A percentile compares a stretch with the other conserved stretches of the same genome.
phyloP scores from a whole-genome alignment of 129 eudicot species.

The Arctium minus region DNA sequence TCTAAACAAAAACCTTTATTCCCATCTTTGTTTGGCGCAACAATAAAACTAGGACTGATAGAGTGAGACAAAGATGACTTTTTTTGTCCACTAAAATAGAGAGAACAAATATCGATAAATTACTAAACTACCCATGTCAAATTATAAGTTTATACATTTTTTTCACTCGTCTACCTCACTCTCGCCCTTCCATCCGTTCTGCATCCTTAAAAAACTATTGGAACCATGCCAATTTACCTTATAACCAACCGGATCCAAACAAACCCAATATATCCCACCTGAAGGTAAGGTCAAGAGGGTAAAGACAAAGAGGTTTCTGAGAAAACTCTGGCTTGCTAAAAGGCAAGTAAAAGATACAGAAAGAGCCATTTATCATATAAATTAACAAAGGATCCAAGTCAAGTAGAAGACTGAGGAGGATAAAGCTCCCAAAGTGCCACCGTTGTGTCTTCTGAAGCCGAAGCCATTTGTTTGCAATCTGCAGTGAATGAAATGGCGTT shows the following conservation, averaged over 20 bases:
- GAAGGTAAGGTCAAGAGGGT: no score
- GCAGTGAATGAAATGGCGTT: conserved; percentile 70
- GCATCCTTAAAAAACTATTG: not conserved
- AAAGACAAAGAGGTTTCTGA: not conserved
- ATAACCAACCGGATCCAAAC: not conserved
- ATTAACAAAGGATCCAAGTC: not conserved
- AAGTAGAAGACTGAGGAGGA: conserved; percentile 47
- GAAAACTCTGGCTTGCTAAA: not conserved
- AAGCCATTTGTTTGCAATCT: conserved; percentile 69
- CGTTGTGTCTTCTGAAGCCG: conserved; percentile 78
- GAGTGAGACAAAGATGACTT: not conserved
- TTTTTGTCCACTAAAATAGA: no score
- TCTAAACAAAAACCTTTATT: not conserved
- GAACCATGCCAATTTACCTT: not conserved
- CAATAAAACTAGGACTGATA: not conserved
- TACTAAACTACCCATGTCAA: not conserved
- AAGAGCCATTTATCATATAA: not conserved
- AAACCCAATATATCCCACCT: no score
- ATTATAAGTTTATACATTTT: not conserved
- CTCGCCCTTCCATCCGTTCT: not conserved
- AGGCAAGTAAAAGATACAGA: not conserved
- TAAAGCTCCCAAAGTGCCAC: conserved; percentile 87
- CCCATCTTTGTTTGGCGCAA: not conserved
- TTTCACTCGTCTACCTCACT: not conserved
- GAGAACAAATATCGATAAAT: not conserved